Conservation (phyloP, 2,329 filamentous ascomycete genomes). For the Alternaria longipes region DNA sequence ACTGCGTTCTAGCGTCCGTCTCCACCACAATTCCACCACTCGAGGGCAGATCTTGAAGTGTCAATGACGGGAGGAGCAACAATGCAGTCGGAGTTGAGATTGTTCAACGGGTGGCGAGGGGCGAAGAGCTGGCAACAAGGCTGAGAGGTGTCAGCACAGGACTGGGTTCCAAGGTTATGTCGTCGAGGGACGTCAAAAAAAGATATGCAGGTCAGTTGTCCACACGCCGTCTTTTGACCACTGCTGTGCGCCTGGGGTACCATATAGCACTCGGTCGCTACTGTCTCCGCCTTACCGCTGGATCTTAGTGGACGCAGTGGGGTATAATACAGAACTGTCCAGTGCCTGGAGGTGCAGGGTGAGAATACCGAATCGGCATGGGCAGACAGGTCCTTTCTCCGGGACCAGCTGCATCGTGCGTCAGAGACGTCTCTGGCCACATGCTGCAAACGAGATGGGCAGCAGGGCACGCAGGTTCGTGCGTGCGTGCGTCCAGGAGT, state of each 20-base stretch:
- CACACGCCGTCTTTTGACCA: constrained; percentile 40
- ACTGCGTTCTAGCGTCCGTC: constrained; percentile 40
- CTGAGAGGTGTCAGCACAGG: constrained; percentile 37
- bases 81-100: constrained; percentile 7
- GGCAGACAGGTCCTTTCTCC: constrained; percentile 41
- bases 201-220: constrained; percentile 44
- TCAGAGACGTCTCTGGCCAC: constrained; percentile 47
- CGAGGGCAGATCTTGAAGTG: constrained; percentile 24
- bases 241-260: constrained; percentile 48
- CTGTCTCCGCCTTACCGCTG: constrained; percentile 40
- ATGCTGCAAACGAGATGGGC: constrained; percentile 49
- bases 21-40: constrained; percentile 42
- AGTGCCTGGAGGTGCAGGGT: constrained; percentile 46
- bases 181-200: constrained; percentile 37
- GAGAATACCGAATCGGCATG: constrained; percentile 47
- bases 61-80: constrained; percentile 21
- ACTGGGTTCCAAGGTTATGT: constrained; percentile 35
- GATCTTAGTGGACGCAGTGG: constrained; percentile 45
- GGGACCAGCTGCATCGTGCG: constrained; percentile 47
- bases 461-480: constrained; percentile 37
- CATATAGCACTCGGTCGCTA: constrained; percentile 48
- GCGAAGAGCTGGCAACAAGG: constrained; percentile 20
- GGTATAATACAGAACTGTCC: constrained; percentile 45
- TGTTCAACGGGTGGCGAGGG: constrained; percentile 15
- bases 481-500: constrained; percentile 36